Base-by-base conservation (phyloP, 805 yeast species). In the Scheffersomyces amazonensis region DNA sequence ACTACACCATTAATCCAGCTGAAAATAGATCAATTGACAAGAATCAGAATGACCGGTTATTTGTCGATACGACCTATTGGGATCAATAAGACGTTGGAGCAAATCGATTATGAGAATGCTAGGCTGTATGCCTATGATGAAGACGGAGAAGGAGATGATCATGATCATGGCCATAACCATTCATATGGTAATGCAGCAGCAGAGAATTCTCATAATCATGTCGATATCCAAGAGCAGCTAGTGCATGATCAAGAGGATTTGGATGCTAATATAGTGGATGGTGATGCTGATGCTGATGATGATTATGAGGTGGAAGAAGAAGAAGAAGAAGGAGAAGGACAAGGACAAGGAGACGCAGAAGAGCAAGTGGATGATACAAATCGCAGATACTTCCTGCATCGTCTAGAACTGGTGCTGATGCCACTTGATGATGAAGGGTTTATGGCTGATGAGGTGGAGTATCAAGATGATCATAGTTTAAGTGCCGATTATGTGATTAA, bases 371-470 rank as follows among this genome's bases (percentile, higher is more conserved):
- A 58, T 31, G 35, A 53, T 24, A 37, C 40, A 36, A 24, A 11
- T 24, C 10, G n/a, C 12, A 11, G 27, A 24, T 24, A 24, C n/a
- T 24, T 24, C 27, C n/a, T n/a, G n/a, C 27, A 24, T 9, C 27
- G 27, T 24, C 27, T 10, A 9, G 27, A 24, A 24, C 23, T 8
- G 7, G 27, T 10, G 5, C 12, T 13, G 10, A 24, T 13, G 5
- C 27, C 27, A 24, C 12, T 24, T 3, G 58, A 56, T 5, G 68
- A 64, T 34, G 74, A 69, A 35, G 74, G 71, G 5, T 69, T 68
- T 40, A 69, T 69, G 74, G 75, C 74, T 2, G 71, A 64, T 27
- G 75, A 69, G 19, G 74, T 68, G 9, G 74, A 69, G 41, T 68
- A 69, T 40, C 73, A 66, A 44, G 56, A 62, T 34, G 73, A 67